These are phyloP conservation scores for Pseudopithomyces maydicus DNA, from an alignment of 2,329 filamentous ascomycete genomes.

Conservation along the genomic window DNA sequence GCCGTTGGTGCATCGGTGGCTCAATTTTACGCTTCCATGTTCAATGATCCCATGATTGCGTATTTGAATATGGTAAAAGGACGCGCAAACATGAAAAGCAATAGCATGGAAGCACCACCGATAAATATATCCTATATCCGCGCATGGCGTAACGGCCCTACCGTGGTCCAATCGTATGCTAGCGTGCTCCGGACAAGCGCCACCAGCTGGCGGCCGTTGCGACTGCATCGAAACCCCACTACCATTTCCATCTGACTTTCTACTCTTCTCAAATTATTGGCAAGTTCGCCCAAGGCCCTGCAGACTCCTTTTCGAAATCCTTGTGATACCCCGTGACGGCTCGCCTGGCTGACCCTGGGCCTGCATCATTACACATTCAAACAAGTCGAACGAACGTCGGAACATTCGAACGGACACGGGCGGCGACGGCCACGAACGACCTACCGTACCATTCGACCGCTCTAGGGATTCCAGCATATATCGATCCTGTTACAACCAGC, in stretches of 20 bases:
- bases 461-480: neutral
- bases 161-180: constrained; percentile 1
- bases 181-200: constrained; percentile 2
- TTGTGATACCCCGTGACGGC: neutral
- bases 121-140: no score
- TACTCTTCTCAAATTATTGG: neutral
- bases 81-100: neutral
- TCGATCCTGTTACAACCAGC: neutral
- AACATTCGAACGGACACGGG: constrained; percentile 2
- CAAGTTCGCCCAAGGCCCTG: neutral
- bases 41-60: no score
- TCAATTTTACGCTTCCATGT: no score
- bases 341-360: neutral
- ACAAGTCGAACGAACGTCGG: neutral
- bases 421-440: neutral
- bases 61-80: neutral
- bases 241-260: neutral
- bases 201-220: neutral
- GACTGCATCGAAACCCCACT: constrained; percentile 1
- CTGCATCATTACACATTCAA: neutral
- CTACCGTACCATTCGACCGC: neutral
- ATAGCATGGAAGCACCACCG: no score
- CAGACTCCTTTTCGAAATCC: neutral
- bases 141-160: neutral
- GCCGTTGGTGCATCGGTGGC: no score